Evolutionary conservation across 2,329 filamentous ascomycete species (phyloP), one percentile per base, ranked within the genome.

Genomic region (Cryoendolithus antarcticus): DNA sequence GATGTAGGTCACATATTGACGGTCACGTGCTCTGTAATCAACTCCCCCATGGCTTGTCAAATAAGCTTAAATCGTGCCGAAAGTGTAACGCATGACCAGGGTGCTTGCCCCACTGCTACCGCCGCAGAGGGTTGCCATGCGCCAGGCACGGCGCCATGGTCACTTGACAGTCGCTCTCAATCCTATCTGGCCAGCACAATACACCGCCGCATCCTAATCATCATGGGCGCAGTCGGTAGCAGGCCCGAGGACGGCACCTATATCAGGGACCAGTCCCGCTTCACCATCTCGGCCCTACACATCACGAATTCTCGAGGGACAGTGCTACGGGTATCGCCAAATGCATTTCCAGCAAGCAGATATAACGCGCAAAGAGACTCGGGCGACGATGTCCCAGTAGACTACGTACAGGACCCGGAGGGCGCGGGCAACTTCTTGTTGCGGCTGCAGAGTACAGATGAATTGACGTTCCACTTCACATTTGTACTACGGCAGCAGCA

Each of bases 321-420:
- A 41, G 71, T 93, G 40, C 67, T 94, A 53, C 80, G 78, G 56
- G 70, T 95, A 53, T 65, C 76, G 46, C 89, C 91, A 45, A 95
- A 95, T 69, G 72, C 80, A 50, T 96, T 83, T 57, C 91, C 91
- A 48, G 84, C 88, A 31, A 81, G 78, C 41, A 77, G 80, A 67
- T 76, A 91, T 57, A 72, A 69, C 49, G 84, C 79, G 35, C 80
- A 74, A 55, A 78, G 83, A 55, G 77, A 86, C 31, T 47, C 69
- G 15, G 79, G 80, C 52, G 89, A 98, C 58, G 75, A 76, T 45
- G 69, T 71, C 40, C 79, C 84, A 5, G 70, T 95, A 48, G 89
- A 96, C 65, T 98, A 86, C 64, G 75, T 98, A 32, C 89, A 94
- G 86, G 91, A 96, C 59, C 78, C 84, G 33, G 89, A 95, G 44